Percentiles rank a stretch among this genome's conserved stretches.
phyloP scores from a whole-genome alignment of 306 rosid species.

The Betula pendula region DNA sequence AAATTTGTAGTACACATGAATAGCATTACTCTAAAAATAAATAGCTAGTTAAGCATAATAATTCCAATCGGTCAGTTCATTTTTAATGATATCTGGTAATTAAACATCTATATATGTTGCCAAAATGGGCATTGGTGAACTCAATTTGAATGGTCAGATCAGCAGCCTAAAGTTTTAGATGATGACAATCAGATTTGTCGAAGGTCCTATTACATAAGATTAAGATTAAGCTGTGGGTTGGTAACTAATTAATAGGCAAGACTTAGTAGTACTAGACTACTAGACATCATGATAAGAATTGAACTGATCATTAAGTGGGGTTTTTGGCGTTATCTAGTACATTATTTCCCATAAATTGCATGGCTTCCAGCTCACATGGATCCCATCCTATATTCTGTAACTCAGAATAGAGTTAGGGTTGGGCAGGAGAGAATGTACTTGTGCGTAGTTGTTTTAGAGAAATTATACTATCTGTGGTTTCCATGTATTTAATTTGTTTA shows the following conservation, averaged over 20 bases:
- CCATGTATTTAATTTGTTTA: too few relatives aligned
- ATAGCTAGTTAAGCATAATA: too few relatives aligned
- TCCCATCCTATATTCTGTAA: not conserved
- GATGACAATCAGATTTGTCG: not conserved
- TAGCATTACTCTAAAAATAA: too few relatives aligned
- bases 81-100: not conserved
- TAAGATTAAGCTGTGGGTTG: not conserved
- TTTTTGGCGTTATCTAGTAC: not conserved
- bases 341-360: conserved; percentile 10
- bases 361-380: conserved; percentile 16
- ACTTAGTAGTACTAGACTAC: not conserved
- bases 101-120: not conserved
- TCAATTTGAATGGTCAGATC: not conserved
- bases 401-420: not conserved
- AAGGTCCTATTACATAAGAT: not conserved
- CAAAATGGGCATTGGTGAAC: not conserved
- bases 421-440: too few relatives aligned
- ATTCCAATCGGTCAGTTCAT: too few relatives aligned
- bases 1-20: too few relatives aligned
- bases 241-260: not conserved
- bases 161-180: not conserved
- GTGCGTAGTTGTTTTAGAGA: too few relatives aligned
- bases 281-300: not conserved
- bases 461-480: too few relatives aligned
- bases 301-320: not conserved